phyloP scores from a whole-genome alignment of 176 grass and related monocot genomes.

The Bolboschoenus planiculmis region DNA sequence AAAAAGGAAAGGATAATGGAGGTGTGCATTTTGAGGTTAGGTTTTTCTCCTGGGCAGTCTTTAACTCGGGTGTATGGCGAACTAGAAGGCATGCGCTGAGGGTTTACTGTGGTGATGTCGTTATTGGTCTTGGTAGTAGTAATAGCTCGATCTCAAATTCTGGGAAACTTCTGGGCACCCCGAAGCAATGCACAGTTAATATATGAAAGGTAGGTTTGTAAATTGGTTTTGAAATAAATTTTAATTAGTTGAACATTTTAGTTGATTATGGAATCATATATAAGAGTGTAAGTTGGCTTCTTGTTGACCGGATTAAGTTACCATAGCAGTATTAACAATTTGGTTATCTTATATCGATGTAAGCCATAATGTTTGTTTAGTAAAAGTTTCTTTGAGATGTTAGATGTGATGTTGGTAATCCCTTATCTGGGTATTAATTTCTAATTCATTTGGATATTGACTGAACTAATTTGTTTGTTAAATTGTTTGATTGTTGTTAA shows the following conservation, averaged over 20 bases:
- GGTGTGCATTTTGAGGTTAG: conserved; percentile 47
- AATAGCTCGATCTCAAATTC: conserved; percentile 29
- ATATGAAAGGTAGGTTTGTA: conserved; percentile 29
- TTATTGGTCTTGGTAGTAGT: conserved; percentile 38
- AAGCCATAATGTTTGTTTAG: neutral
- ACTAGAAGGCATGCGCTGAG: conserved; percentile 57
- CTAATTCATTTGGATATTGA: neutral
- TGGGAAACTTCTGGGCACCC: conserved; percentile 23
- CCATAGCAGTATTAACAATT: neutral
- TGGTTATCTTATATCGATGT: neutral
- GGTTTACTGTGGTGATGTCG: conserved; percentile 55
- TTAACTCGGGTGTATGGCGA: conserved; percentile 67
- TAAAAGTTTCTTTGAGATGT: neutral
- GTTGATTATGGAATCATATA: neutral
- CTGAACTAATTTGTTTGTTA: neutral
- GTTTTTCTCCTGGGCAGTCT: conserved; percentile 48
- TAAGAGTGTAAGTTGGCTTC: neutral
- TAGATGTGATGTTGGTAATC: neutral
- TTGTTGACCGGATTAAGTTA: neutral
- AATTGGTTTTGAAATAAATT: conserved; percentile 8
- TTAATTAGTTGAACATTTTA: neutral
- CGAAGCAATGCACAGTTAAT: conserved; percentile 40
- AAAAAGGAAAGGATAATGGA: conserved; percentile 24
- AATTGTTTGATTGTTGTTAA: neutral
- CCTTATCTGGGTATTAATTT: neutral